Evolutionary conservation across 1,284 basidiomycete genomes (phyloP), one percentile per base, ranked within the genome.

Genomic region (Spongiforma sp.): DNA sequence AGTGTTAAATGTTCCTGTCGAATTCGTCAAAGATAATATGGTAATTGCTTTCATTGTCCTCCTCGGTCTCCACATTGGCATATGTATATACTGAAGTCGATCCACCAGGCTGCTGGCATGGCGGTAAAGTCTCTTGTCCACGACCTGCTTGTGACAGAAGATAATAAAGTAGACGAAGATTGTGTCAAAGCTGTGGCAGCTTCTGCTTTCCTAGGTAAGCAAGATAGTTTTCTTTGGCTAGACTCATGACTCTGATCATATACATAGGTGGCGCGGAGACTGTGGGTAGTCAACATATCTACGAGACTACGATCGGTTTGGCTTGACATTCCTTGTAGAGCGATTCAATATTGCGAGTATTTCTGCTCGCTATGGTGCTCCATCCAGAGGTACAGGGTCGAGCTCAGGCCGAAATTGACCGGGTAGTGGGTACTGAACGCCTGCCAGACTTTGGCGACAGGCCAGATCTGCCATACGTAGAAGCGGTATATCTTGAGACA

Each of bases 281-380:
- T 21, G 74, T 75, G 33, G 32, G 76, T 56, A 32, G 24, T 14
- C 3, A 32, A 10, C 7, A 9, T 39, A 4, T 26, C 21, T 34
- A 32, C 9, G n/a, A n/a, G n/a, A n/a, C 39, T 34, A 19, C 8
- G 15, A 28, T 14, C n/a, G n/a, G 21, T 28, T 33, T 32, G 30
- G 41, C 8, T 61, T 60, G 30, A 65, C 57, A 1, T 19, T 56
- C 5, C 34, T 46, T 24, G n/a, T 61, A 75, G 74, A 71, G 41
- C 21, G 66, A 66, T 55, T 53, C 63, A 3, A 65, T 39, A 1
- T 5, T 75, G 15, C 63, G 54, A 26, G 46, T 67, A 4, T 78
- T 75, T 52, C 11, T 76, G 12, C 69, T 78, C 4, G 75, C 73
- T 30, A 75, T 78, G 74, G 37, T 76, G 6, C 74, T 77, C 43